Base-by-base conservation (phyloP, 192 early-diverging fungal species). In the Coemansia umbellata region DNA sequence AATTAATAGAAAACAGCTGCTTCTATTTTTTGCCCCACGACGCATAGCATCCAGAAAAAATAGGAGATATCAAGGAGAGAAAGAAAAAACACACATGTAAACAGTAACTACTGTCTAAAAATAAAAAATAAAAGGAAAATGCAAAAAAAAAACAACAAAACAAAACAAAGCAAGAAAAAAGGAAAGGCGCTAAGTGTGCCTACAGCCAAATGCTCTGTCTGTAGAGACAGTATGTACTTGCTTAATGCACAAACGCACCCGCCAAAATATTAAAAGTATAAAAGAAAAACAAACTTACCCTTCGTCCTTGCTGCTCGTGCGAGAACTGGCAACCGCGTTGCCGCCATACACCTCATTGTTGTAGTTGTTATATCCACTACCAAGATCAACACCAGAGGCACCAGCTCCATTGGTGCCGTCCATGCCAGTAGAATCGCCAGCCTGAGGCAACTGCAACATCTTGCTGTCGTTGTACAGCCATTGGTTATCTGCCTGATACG, bases 391-490 rank as follows among this genome's bases (percentile, higher is more conserved):
- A 31, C 27, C 30, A 14, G 3, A 8, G 23, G 24, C 23, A 37
- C 37, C 43, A 32, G 40, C 11, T n/a, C 3, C 13, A 8, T 42
- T 42, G 15, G 19, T 22, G 1, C 42, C 39, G 43, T 31, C 36
- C 31, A 23, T n/a, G 33, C 17, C 42, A 31, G 55, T 26, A 0
- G 55, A 8, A 24, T 33, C 19, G 28, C 33, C 50, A 4, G 58
- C 40, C 35, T 58, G 50, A 8, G 55, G 50, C 14, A 41, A 47
- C 50, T 66, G 63, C n/a, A 74, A 23, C 8, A 55, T 8, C 49
- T 63, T 60, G 41, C 23, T 59, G 51, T 68, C 72, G 48, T 63
- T 67, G 51, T 68, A 74, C 18, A 74, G 49, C 60, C 65, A 67
- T 54, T 73, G 69, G 52, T 47, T 62, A 19, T 52, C 67, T 4